A percentile compares a stretch with the other conserved stretches of the same genome.
These are phyloP conservation scores for Ogataea angusta DNA, from an alignment of 805 yeast species.

Conservation along the genomic window DNA sequence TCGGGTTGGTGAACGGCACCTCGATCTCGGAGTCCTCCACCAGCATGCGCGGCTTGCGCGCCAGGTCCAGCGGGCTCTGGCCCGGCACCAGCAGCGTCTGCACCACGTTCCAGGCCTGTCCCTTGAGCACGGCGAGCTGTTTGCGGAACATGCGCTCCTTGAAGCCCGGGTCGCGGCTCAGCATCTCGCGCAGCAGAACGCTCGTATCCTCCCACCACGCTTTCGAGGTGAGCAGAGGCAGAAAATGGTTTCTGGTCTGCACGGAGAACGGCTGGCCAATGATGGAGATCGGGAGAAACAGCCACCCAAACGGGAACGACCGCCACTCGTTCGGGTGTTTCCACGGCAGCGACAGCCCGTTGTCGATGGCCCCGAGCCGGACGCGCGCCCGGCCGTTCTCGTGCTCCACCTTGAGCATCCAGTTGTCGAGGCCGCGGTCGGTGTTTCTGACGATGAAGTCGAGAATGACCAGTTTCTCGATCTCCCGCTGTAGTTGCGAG, in stretches of 20 bases:
- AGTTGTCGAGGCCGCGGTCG: constrained; percentile 70
- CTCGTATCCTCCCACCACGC: constrained; percentile 71
- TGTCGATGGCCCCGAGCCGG: constrained; percentile 69
- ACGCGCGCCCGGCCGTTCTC: constrained; percentile 35
- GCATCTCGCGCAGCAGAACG: constrained; percentile 43
- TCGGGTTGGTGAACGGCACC: constrained; percentile 46
- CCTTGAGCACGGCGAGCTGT: constrained; percentile 70
- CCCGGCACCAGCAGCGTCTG: constrained; percentile 54
- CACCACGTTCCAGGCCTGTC: constrained; percentile 74
- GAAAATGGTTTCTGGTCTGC: constrained; percentile 51
- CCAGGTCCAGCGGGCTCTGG: constrained; percentile 68
- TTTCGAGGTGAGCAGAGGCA: constrained; percentile 56
- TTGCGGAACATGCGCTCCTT: constrained; percentile 62
- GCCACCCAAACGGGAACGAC: constrained; percentile 77
- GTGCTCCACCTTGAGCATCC: constrained; percentile 65
- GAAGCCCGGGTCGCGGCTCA: constrained; percentile 57
- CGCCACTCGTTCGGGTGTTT: constrained; percentile 82
- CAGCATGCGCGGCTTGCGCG: constrained; percentile 52
- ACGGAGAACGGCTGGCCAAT: constrained; percentile 67
- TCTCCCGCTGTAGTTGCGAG: constrained; percentile 52
- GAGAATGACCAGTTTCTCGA: constrained; percentile 66
- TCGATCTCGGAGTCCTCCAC: constrained; percentile 62
- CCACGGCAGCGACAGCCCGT: constrained; percentile 76
- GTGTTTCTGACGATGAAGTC: constrained; percentile 75
- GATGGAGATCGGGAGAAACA: constrained; percentile 58